Base-by-base conservation (phyloP, 1,284 basidiomycete species). In the Heterobasidion annosum region DNA sequence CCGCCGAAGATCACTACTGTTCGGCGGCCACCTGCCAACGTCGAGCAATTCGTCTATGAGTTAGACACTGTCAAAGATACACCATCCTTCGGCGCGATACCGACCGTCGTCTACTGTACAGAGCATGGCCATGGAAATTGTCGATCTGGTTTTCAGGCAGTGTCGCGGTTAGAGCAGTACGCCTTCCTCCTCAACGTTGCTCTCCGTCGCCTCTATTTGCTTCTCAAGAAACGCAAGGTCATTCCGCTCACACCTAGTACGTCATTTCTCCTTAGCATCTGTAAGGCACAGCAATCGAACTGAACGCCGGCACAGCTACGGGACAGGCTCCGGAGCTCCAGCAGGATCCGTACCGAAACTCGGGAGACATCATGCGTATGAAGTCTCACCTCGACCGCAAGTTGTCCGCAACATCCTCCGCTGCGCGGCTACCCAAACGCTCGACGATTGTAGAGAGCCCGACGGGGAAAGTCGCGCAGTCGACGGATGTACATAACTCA, bases 111-210 rank as follows among this genome's bases (percentile, higher is more conserved):
- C 56, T 81, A 83, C 60, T 98, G 96, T 69, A 79, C 77, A 8
- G 82, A 87, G n/a, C 92, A 89, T 73, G 85, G 78, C 43, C 82
- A 81, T 65, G 65, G 66, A 53, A 77, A 77, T 2, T 89, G 86
- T 62, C 74, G 83, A 48, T 64, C 73, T 18, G 94, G 94, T 8
- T 98, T 99, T 71, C 88, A 92, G 66, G 79, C 90, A 13, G 96
- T 98, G 15, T 93, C 95, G 52, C 79, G 96, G 57, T 73, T 99
- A 61, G 96, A 99, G 73, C 96, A 99, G 68, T 99, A 98, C 69
- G 91, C 97, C 0, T 99, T 97, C 75, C 72, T 99, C 57, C 75
- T 99, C 53, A 95, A 98, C 63, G 97, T 99, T 16, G 97, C 96
- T 4, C 77, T 99, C 54, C 82, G 95, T 60, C 81, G 96, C 63